Evolutionary conservation across 2,329 filamentous ascomycete genomes (phyloP), one percentile per base, ranked within the genome.

Genomic region (Endocalyx cinctus): DNA sequence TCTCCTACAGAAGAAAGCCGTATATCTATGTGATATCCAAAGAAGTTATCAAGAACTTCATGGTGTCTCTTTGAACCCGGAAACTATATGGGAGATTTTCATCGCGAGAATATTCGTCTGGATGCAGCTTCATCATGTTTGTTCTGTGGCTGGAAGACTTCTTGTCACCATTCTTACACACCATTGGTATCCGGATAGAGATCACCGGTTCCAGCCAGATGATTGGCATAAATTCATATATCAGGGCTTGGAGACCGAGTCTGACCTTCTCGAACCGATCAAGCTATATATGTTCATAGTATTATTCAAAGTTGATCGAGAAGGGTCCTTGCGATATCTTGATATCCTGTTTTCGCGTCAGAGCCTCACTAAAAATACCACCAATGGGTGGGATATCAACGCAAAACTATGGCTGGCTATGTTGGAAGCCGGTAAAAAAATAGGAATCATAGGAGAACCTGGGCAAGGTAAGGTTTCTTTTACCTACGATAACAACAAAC

Each of bases 351-450:
- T 70, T n/a, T 60, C 67, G 11, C 54, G 69, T 5, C 65, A 64
- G 33, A 58, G 67, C n/a, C 55, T 70, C 10, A 66, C 58, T 35
- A 67, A 60, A 39, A 65, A 66, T 25, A 60, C 60, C 27, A 62
- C 54, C 20, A 58, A 64, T 33, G 64, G 68, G 14, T 57, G 75
- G 17, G 67, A 77, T 33, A 59, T 67, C 11, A 68, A 76, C 32
- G 70, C 75, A 1, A 63, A 79, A 27, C 58, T 87, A 8, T 75
- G 79, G 43, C 67, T 87, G 26, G 72, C 80, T 27, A 73, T 79
- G n/a, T 63, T 87, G 27, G 80, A 86, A 43, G 72, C 79, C 12
- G 83, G 79, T 11, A 87, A 86, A 57, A 83, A 82, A 50, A 64
- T 73, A 23, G 82, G 82, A 2, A 60, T 86, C 13, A 77, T 87